These are phyloP conservation scores for Eucalyptus coolabah DNA, from an alignment of 345 rosid species.

Conservation along the genomic window DNA sequence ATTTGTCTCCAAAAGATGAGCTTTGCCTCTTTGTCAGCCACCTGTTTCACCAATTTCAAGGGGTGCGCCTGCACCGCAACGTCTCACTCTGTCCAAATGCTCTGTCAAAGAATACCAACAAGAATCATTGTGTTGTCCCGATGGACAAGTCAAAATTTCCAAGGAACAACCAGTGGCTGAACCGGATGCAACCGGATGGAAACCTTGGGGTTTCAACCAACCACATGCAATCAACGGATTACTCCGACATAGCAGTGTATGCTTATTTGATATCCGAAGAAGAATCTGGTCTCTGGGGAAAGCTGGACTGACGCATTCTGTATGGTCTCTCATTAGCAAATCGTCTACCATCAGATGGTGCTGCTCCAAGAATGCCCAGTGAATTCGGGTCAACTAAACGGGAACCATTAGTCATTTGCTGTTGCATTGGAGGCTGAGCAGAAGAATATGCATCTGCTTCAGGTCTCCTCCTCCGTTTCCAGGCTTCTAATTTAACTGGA, in stretches of 20 bases:
- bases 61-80: not conserved
- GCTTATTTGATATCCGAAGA: conserved; percentile 24
- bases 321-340: conserved; percentile 38
- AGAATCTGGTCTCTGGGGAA: conserved; percentile 47
- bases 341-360: conserved; percentile 54
- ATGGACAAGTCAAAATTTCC: conserved; percentile 27
- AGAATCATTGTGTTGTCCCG: conserved; percentile 6
- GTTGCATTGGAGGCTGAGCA: conserved; percentile 29
- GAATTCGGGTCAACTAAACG: conserved; percentile 57
- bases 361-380: conserved; percentile 91
- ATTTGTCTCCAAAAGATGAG: not conserved
- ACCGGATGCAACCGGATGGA: not conserved
- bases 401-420: conserved; percentile 22
- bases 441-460: conserved; percentile 32
- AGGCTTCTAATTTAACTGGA: conserved; percentile 69
- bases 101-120: not conserved
- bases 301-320: conserved; percentile 53
- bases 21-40: conserved; percentile 3
- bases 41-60: not conserved
- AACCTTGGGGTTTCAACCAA: not conserved
- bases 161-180: conserved; percentile 6
- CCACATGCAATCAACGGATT: not conserved
- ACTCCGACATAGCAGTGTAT: not conserved
- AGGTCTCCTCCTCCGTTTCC: conserved; percentile 80
- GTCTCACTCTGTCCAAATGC: not conserved